Percentiles rank a stretch among this genome's conserved stretches.
Conservation (phyloP, 1,284 basidiomycete species). For the Microbotryum silenes-acaulis region DNA sequence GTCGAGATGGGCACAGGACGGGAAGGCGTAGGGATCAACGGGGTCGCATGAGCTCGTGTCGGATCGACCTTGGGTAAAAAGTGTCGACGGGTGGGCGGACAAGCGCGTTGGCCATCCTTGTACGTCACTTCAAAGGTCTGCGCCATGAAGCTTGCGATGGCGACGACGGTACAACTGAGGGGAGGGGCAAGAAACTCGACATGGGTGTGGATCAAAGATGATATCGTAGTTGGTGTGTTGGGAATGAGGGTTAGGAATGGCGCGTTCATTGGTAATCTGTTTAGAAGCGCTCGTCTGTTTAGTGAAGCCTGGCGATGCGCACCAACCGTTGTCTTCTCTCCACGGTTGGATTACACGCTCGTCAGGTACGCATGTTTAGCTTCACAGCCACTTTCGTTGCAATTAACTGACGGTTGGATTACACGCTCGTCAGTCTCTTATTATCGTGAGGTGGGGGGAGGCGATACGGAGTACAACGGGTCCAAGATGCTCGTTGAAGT, state of each 20-base stretch:
- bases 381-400: too few relatives aligned
- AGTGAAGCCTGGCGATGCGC: too few relatives aligned
- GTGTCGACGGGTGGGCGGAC: slow-evolving; percentile 8
- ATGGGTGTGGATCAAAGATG: slow-evolving; percentile 13
- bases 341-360: too few relatives aligned
- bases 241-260: too few relatives aligned
- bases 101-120: background rate
- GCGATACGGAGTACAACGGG: slow-evolving; percentile 19
- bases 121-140: slow-evolving; percentile 22
- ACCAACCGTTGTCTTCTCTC: too few relatives aligned
- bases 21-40: too few relatives aligned
- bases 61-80: slow-evolving; percentile 20
- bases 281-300: too few relatives aligned
- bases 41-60: background rate
- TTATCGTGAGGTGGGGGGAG: slow-evolving; percentile 27
- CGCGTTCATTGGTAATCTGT: too few relatives aligned
- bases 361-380: too few relatives aligned
- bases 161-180: slow-evolving; percentile 16
- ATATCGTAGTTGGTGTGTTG: too few relatives aligned
- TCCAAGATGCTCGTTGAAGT: slow-evolving; percentile 6
- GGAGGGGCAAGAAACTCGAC: slow-evolving; percentile 21
- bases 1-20: background rate
- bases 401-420: too few relatives aligned
- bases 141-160: slow-evolving; percentile 12
- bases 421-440: too few relatives aligned